Evolutionary conservation across 306 rosid species (phyloP).

Genomic region (Oxytropis ochrocephala): DNA sequence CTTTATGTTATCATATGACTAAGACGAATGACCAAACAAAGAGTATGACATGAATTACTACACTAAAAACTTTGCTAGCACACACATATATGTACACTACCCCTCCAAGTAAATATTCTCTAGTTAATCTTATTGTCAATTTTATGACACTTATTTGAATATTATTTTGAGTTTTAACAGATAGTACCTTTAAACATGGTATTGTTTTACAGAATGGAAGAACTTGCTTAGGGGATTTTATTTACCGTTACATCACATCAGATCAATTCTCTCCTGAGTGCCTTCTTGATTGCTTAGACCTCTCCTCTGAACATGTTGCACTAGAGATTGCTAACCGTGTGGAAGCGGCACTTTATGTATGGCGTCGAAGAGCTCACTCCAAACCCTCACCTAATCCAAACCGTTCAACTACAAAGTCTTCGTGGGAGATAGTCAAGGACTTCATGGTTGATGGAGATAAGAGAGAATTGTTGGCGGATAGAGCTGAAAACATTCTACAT

Average conservation of each 20-base stretch:
- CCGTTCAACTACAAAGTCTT: conserved; percentile 77
- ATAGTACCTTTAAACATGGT: neutral
- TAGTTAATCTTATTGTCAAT: neutral
- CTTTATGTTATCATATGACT: neutral
- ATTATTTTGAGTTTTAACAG: neutral
- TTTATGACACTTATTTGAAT: conserved; percentile 8
- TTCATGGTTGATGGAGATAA: conserved; percentile 82
- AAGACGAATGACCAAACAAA: neutral
- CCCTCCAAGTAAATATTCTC: no score
- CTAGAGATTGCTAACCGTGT: conserved; percentile 87
- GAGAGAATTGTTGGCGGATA: conserved; percentile 77
- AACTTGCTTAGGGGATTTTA: conserved; percentile 80
- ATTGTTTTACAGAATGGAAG: conserved; percentile 64
- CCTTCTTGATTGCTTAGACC: conserved; percentile 85
- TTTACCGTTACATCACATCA: conserved; percentile 78
- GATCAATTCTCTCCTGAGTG: conserved; percentile 74
- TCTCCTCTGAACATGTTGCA: conserved; percentile 91
- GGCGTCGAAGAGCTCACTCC: conserved; percentile 75
- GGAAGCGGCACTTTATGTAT: conserved; percentile 76
- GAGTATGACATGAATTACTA: neutral
- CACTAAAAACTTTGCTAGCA: neutral
- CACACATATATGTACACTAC: neutral
- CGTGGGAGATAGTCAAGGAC: conserved; percentile 92
- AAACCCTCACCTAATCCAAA: conserved; percentile 42
- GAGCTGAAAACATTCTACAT: conserved; percentile 69